Base-by-base conservation (phyloP, 148 eudicot genomes). In the Mesembryanthemum crystallinum region DNA sequence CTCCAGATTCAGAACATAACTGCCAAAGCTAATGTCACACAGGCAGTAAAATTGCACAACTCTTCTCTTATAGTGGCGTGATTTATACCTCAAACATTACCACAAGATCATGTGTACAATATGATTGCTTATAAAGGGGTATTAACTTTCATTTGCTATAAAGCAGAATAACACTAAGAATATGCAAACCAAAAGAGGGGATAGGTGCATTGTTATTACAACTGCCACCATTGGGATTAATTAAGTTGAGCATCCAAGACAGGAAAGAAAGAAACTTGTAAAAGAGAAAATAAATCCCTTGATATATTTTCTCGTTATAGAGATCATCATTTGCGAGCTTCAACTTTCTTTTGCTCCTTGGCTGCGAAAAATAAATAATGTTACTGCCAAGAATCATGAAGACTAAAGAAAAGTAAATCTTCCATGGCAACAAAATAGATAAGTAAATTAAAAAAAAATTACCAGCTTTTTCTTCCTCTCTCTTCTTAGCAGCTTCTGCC, bases 301-400 rank as follows among this genome's bases (percentile, higher is more conserved):
- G 35, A 47, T 33, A 33, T 47, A 55, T 7, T 75, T 27, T 39
- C 59, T 43, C 13, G 67, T 59, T 77, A 62, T 80, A 70, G 55
- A 43, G 69, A 51, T 69, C 5, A 43, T 88, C 84, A 90, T 83
- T 91, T 93, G 77, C 96, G 93, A 47, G 85, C 95, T 85, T 94
- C 98, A 1, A 73, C 79, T 85, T 94, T 94, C 97, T 91, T 94
- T 76, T 85, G 89, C 61, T 92, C 98, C 83, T 89, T 94, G 78
- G 98, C 98, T 94, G 95, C 68, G 73, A 60, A 1, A 76, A 27
- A 70, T n/a, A 51, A 32, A 24, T 55, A 11, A 18, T 1, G 24
- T 73, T 37, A 54, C 11, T 25, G 7, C 1, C 8, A 28, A 18
- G 11, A 28, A 24, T 7, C 29, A 63, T 63, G 25, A 7, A 24